Evolutionary conservation across 1,139 yeast species (phyloP), one percentile per base, ranked within the genome.

Genomic region (Groenewaldozyma auringiensis): DNA sequence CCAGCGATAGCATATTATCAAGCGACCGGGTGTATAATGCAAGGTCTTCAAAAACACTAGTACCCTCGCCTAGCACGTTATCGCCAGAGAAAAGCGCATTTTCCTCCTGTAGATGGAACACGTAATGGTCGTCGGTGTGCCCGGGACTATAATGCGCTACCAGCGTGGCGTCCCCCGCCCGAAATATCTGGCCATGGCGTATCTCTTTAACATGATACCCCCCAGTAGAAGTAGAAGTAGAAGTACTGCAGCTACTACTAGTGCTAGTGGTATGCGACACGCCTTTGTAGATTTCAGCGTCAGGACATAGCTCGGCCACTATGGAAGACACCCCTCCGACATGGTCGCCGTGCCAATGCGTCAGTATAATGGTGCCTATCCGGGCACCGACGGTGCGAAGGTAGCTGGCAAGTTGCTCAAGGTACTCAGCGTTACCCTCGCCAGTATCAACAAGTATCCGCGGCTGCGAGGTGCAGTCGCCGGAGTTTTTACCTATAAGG

Each of bases 311-410:
- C 11, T 33, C 40, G 41, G 46, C 42, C 3, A 64, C 47, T 25
- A 25, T 6, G 8, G 50, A 45, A 16, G 52, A 47, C 18, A 63
- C 53, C 3, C 71, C 71, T 16, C 62, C 64, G 14, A 58, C 55
- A 45, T 67, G 71, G 48, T 67, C 71, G 14, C 50, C 56, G 44
- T 67, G 71, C 68, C 70, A 65, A 46, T 67, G 71, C n/a, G 70
- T 61, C 18, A 67, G 44, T 1, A 66, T 51, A 9, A 67, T 53
- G 1, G 60, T 58, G 8, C 57, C 51, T 27, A 65, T 57, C 47
- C 59, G 59, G n/a, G 58, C 43, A 11, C 59, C 57, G 16, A 58
- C 50, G 21, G 45, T 47, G 21, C 49, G 42, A 21, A 64, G 50
- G 45, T 61, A 63, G 16, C 52, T 42, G 13, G 45, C 21, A 21